phyloP scores from a whole-genome alignment of 2,329 filamentous ascomycete genomes.

The Aschersonia sp. region DNA sequence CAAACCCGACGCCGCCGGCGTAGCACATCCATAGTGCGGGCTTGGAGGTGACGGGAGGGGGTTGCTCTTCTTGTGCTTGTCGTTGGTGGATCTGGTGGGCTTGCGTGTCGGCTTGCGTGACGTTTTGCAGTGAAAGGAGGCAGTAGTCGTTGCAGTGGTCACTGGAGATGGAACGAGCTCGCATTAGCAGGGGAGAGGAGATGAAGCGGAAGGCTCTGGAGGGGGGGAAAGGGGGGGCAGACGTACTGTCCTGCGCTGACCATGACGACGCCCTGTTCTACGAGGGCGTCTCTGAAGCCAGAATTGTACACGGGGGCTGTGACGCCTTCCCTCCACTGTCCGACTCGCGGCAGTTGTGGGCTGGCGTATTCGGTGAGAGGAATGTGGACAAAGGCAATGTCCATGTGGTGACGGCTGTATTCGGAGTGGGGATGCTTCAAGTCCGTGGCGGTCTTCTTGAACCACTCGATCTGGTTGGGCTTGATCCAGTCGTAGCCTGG shows the following conservation, averaged over 20 bases:
- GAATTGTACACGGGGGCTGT: constrained; percentile 85
- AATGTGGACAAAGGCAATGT: constrained; percentile 95
- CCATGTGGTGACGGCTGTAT: constrained; percentile 86
- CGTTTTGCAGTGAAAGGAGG: constrained; percentile 41
- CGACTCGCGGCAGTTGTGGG: constrained; percentile 40
- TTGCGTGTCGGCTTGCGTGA: constrained; percentile 8
- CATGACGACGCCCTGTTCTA: constrained; percentile 72
- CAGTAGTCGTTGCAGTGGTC: constrained; percentile 98
- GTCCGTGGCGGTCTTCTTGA: constrained; percentile 59
- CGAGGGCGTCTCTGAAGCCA: constrained; percentile 80
- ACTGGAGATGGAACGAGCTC: constrained; percentile 22
- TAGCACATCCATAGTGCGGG: constrained; percentile 96
- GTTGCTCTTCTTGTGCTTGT: constrained; percentile 2
- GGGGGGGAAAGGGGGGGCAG: not conserved
- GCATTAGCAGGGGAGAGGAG: not conserved
- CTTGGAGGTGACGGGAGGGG: constrained; percentile 14
- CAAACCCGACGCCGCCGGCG: constrained; percentile 80
- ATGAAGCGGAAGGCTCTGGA: not conserved
- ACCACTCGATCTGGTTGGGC: constrained; percentile 88
- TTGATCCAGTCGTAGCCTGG: constrained; percentile 98
- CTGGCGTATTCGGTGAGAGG: constrained; percentile 79
- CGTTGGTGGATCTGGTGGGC: not conserved
- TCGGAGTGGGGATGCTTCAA: constrained; percentile 66
- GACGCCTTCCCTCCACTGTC: constrained; percentile 66
- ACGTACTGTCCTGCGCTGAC: constrained; percentile 82